Evolutionary conservation across 805 yeast genomes (phyloP).

Genomic region (Wickerhamiella hasegawae): DNA sequence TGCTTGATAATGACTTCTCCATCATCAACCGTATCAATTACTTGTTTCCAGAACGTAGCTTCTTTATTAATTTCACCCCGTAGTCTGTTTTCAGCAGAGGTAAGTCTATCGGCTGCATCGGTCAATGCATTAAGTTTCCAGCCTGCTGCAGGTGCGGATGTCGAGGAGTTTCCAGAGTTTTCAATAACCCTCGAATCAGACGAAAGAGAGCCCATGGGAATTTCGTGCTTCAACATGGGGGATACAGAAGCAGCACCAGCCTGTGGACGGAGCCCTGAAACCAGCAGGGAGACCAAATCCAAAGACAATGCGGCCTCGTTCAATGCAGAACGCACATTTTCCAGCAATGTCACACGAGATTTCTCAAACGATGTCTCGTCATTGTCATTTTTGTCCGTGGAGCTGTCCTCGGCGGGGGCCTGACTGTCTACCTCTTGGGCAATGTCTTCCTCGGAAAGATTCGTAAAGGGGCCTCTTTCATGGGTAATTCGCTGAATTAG

Average conservation of each 20-base stretch:
- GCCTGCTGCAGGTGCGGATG: constrained; percentile 26
- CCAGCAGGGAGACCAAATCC: constrained; percentile 71
- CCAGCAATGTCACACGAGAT: constrained; percentile 4
- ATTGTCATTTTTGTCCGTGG: constrained; percentile 15
- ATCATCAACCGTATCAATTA: constrained; percentile 24
- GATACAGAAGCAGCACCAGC: constrained; percentile 75
- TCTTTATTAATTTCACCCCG: constrained; percentile 44
- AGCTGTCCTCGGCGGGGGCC: constrained; percentile 7
- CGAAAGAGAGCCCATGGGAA: constrained; percentile 17
- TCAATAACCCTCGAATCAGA: constrained; percentile 15
- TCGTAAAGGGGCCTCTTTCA: constrained; percentile 44
- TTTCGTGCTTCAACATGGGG: constrained; percentile 14
- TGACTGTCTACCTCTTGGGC: constrained; percentile 1
- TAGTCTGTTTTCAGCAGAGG: constrained; percentile 35
- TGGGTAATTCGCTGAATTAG: constrained; percentile 41
- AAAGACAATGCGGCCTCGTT: constrained; percentile 80
- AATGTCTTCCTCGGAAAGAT: constrained; percentile 41
- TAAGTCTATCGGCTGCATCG: constrained; percentile 36
- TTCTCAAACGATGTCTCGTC: background rate
- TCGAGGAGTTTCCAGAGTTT: background rate
- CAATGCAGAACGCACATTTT: constrained; percentile 36
- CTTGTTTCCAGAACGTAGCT: constrained; percentile 47
- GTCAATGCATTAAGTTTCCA: constrained; percentile 70
- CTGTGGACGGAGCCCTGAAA: constrained; percentile 70
- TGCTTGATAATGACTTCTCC: constrained; percentile 56